Percentiles rank a stretch among this genome's conserved stretches.
phyloP scores from a whole-genome alignment of 352 stramenopile genomes.

The Globisporangium ultimum region DNA sequence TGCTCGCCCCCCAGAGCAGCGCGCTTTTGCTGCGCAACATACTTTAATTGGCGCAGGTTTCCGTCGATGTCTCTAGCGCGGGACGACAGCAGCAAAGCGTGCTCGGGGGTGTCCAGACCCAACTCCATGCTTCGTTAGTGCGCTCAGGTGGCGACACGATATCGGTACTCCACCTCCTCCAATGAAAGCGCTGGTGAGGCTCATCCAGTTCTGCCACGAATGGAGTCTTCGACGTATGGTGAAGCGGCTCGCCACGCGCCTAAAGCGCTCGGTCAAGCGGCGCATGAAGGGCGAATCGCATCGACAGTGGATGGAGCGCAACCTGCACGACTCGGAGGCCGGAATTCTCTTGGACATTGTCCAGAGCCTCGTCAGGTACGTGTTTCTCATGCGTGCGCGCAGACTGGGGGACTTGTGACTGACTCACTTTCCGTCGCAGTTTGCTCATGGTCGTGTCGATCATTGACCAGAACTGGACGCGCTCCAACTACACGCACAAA shows the following conservation, averaged over 20 bases:
- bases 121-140: too few relatives aligned
- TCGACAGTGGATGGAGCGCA: constrained; percentile 70
- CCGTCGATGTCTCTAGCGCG: too few relatives aligned
- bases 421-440: constrained; percentile 12
- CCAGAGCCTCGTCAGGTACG: constrained; percentile 47
- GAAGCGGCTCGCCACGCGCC: constrained; percentile 1
- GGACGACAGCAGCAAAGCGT: not conserved
- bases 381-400: not conserved
- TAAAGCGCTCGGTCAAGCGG: constrained; percentile 42
- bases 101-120: too few relatives aligned
- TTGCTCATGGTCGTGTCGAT: constrained; percentile 55
- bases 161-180: not conserved
- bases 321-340: constrained; percentile 63
- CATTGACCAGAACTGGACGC: constrained; percentile 61
- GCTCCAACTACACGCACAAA: constrained; percentile 27
- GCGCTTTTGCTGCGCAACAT: too few relatives aligned
- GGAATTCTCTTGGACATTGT: constrained; percentile 51
- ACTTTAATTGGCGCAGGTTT: too few relatives aligned
- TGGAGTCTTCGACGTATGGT: constrained; percentile 11
- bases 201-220: constrained; percentile 13
- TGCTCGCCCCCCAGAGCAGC: too few relatives aligned
- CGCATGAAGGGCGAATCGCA: constrained; percentile 61
- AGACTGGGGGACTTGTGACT: not conserved
- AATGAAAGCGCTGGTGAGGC: constrained; percentile 8
- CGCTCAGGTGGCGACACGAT: too few relatives aligned